Conservation (phyloP, 371 early-diverging fungal species). For the Actinomortierella wolfii region DNA sequence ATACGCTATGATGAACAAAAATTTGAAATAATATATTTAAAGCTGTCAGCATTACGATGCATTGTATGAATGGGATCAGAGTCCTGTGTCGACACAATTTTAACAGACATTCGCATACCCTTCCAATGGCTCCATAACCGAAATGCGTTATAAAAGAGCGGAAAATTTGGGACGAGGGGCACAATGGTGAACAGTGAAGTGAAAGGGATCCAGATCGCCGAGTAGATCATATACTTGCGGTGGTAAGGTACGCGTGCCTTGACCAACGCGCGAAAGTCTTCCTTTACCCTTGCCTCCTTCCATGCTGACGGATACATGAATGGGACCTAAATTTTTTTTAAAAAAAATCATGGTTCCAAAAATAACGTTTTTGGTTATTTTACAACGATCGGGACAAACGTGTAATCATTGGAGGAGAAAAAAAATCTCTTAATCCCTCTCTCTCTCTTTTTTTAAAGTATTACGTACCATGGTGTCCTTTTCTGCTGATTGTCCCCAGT, state of each 20-base stretch:
- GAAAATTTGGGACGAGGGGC: slow-evolving; percentile 83
- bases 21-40: not conserved
- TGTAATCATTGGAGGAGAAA: slow-evolving; percentile 3
- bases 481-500: slow-evolving; percentile 26
- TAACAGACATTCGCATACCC: slow-evolving; percentile 40
- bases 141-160: slow-evolving; percentile 81
- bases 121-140: slow-evolving; percentile 84
- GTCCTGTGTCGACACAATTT: no score
- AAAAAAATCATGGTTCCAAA: not conserved
- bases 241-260: slow-evolving; percentile 68
- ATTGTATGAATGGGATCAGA: no score
- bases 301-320: slow-evolving; percentile 54
- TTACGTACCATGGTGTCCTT: slow-evolving; percentile 53
- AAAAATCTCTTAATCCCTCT: not conserved
- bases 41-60: no score
- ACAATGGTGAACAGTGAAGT: slow-evolving; percentile 74
- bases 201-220: slow-evolving; percentile 73
- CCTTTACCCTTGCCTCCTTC: slow-evolving; percentile 38
- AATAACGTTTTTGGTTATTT: not conserved
- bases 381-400: not conserved
- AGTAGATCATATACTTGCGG: slow-evolving; percentile 70
- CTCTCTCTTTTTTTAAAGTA: not conserved
- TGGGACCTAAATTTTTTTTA: slow-evolving; percentile 41
- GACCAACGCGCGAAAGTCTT: slow-evolving; percentile 55
- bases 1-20: slow-evolving; percentile 48